Evolutionary conservation across 768 basidiomycete genomes (phyloP), one percentile per base, ranked within the genome.

Genomic region (Lactifluus subvellereus): DNA sequence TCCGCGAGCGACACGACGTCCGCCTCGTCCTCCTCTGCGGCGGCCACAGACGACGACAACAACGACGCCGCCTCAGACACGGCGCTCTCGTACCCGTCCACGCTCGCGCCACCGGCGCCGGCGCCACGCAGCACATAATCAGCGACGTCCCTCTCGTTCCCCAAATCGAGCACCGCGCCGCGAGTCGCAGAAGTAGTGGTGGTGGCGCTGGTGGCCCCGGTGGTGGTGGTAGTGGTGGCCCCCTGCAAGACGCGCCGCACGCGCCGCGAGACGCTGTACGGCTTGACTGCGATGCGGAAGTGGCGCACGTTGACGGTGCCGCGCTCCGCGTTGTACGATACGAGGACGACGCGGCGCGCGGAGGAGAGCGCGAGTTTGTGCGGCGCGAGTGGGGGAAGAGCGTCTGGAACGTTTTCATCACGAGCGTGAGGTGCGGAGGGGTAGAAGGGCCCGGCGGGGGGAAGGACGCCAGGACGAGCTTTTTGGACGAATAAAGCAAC

Each of bases 321-420:
- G 53, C 85, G 86, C 22, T 89, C 87, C 20, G 88, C 76, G 73
- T 94, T 94, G 79, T 98, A 98, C 0, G 94, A 87, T 54, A 98
- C 77, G 54, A 99, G 87, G 38, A 98, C 92, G 59, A 99, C 88
- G 69, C 97, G 86, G 37, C 97, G 91, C 4, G 95, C 95, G 37
- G 92, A 89, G 57, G 95, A 88, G 55, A 93, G 84, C 22, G 84
- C 82, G 72, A 94, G 79, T 37, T 84, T 82, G 69, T 89, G 81
- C 1, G 91, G 91, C 11, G 91, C 80, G 52, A 99, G 90, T 0
- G 97, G 89, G 5, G 97, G 77, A 98, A 99, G 64, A 99, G 78
- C 35, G 91, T 88, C 74, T 98, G 97, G 77, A 99, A 97, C 62
- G 94, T 85, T 74, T 97, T 97, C 82, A 94, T 88, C 71, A 98